These are phyloP conservation scores for Pistacia vera DNA, from an alignment of 345 rosid species.

Conservation along the genomic window DNA sequence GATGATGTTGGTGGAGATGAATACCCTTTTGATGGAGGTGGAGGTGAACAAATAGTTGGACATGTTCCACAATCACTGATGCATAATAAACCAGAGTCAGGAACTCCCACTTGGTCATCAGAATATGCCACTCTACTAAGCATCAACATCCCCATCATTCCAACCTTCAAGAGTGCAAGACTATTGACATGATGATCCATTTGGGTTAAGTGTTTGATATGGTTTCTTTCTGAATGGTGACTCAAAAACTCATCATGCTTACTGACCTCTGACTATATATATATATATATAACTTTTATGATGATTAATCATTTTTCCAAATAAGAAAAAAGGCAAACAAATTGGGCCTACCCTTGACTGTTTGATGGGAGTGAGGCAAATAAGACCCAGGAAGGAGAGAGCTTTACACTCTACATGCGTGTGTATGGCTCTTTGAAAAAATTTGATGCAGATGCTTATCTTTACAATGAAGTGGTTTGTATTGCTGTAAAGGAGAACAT, in stretches of 20 bases:
- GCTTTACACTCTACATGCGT: conserved; percentile 26
- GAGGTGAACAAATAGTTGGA: conserved; percentile 46
- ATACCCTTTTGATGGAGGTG: conserved; percentile 27
- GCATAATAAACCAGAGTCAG: conserved; percentile 36
- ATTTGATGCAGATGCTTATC: conserved; percentile 31
- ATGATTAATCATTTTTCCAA: too few relatives aligned
- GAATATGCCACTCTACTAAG: conserved; percentile 19
- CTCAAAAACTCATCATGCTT: conserved; percentile 6
- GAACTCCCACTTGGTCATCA: conserved; percentile 24
- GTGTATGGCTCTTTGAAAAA: conserved; percentile 31
- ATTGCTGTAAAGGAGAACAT: conserved; percentile 19
- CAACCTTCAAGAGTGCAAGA: conserved; percentile 11
- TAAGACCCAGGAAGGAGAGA: not conserved
- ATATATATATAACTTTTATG: too few relatives aligned
- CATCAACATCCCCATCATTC: conserved; percentile 22
- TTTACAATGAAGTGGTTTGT: conserved; percentile 17
- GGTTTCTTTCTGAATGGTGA: conserved; percentile 1
- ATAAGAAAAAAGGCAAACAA: too few relatives aligned
- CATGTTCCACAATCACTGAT: conserved; percentile 50
- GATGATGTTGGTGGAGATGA: conserved; percentile 15
- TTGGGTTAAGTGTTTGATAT: not conserved
- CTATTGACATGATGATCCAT: conserved; percentile 16
- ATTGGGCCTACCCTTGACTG: too few relatives aligned
- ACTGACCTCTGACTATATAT: not conserved
- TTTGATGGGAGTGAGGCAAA: not conserved